Conservation (phyloP, 768 basidiomycete genomes). For the Cystobasidium ongulense region DNA sequence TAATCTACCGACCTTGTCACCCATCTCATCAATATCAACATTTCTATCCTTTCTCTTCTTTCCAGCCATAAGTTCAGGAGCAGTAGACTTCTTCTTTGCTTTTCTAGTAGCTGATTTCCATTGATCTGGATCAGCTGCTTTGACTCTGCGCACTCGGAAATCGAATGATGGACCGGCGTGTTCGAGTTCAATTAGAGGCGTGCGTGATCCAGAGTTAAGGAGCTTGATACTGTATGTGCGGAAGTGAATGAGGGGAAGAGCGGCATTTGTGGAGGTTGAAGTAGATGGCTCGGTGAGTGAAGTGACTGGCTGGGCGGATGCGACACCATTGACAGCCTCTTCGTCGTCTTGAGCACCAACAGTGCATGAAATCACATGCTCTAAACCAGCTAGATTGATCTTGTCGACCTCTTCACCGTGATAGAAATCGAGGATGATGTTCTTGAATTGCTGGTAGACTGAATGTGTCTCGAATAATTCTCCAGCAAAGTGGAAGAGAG, state of each 20-base stretch:
- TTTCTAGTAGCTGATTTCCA: slow-evolving; percentile 70
- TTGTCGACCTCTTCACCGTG: slow-evolving; percentile 71
- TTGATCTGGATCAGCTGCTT: slow-evolving; percentile 66
- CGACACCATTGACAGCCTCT: background rate
- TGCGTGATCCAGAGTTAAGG: slow-evolving; percentile 62
- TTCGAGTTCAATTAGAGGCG: slow-evolving; percentile 70
- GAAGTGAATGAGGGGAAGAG: slow-evolving; percentile 76
- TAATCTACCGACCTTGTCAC: slow-evolving; percentile 80
- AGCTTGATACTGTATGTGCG: slow-evolving; percentile 72
- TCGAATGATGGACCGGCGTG: slow-evolving; percentile 91
- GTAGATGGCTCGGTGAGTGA: slow-evolving; percentile 43
- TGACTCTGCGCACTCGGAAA: slow-evolving; percentile 64
- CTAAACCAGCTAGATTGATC: slow-evolving; percentile 72
- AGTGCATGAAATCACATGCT: slow-evolving; percentile 77
- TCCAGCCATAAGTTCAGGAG: slow-evolving; percentile 73
- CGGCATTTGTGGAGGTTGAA: slow-evolving; percentile 44
- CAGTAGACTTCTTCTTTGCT: slow-evolving; percentile 79
- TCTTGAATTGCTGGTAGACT: slow-evolving; percentile 82
- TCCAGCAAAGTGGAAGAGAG: slow-evolving; percentile 90
- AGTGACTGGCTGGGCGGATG: slow-evolving; percentile 47
- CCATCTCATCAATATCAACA: slow-evolving; percentile 87
- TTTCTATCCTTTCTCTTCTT: slow-evolving; percentile 79
- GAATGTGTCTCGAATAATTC: slow-evolving; percentile 92
- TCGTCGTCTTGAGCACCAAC: slow-evolving; percentile 36
- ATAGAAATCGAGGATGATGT: slow-evolving; percentile 80